Evolutionary conservation across 257 asterid genomes (phyloP), one percentile per base, ranked within the genome.

Genomic region (Lavandula angustifolia): DNA sequence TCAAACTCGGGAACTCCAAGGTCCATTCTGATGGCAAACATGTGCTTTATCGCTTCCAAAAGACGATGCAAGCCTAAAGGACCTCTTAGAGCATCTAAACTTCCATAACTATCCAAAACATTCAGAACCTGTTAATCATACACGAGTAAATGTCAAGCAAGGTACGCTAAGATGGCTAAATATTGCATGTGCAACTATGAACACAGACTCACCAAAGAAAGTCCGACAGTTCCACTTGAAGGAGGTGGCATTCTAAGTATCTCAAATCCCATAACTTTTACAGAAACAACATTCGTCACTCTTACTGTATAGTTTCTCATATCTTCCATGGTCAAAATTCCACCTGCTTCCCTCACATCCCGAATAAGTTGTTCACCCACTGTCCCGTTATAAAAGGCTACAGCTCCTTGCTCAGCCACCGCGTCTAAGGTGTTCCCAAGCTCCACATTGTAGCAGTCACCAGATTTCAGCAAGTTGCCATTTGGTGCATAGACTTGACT

Each of bases 181-280:
- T n/a, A n/a, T 3, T 50, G 7, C 18, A 40, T 58, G 12, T 9
- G 59, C 29, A 9, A 4, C 40, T 40, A 9, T 4, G 12, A 40
- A 40, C 17, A 9, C 16, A n/a, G 2, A 60, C 86, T 12, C 67
- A 89, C 99, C 91, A 92, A 78, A 64, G 99, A 77, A 52, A 92
- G 76, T 9, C 95, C 99, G 0, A 89, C 71, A 0, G 92, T 84
- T 72, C 99, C 99, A 71, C 92, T 84, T 9, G 97, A 89, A 7
- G 99, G 99, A 35, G 96, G 96, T 22, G 97, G 96, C 98, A 89
- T 87, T 31, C 98, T 97, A 14, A 89, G 65, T 61, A 92, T 87
- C 35, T 80, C 72, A 73, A 82, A 87, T 6, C 97, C 99, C 94
- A 85, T 76, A 10, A 78, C 79, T 14, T 84, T 75, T 5, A 89